Conservation (phyloP, 2,329 filamentous ascomycete genomes). For the Aspergillus ochraceus region DNA sequence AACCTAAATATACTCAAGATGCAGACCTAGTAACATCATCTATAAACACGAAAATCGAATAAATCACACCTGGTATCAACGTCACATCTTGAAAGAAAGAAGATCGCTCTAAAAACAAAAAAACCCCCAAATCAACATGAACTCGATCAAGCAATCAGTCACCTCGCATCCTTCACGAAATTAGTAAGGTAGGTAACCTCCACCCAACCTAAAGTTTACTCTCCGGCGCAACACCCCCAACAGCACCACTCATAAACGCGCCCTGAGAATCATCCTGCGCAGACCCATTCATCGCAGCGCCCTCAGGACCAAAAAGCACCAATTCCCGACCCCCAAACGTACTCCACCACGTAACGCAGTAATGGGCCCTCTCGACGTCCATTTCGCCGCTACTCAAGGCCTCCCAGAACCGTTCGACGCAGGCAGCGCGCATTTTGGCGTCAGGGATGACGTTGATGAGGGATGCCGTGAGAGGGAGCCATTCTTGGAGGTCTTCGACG, state of each 20-base stretch:
- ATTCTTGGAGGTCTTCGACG: slow-evolving; percentile 71
- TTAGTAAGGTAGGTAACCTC: background rate
- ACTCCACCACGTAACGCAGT: slow-evolving; percentile 87
- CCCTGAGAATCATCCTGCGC: slow-evolving; percentile 30
- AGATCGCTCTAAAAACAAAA: too few relatives aligned
- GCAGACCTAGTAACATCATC: too few relatives aligned
- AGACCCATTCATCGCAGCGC: slow-evolving; percentile 7
- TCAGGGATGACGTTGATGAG: slow-evolving; percentile 66
- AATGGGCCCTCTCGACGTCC: slow-evolving; percentile 78
- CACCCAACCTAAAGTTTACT: slow-evolving; percentile 50
- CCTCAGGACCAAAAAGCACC: slow-evolving; percentile 49
- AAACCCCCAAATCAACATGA: background rate
- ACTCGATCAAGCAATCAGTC: too few relatives aligned
- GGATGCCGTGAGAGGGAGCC: slow-evolving; percentile 71
- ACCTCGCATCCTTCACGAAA: too few relatives aligned
- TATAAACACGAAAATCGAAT: too few relatives aligned
- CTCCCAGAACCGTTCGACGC: slow-evolving; percentile 75
- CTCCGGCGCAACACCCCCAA: slow-evolving; percentile 39
- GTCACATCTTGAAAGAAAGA: too few relatives aligned
- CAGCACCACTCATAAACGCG: slow-evolving; percentile 57
- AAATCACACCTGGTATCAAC: too few relatives aligned
- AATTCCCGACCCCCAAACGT: slow-evolving; percentile 60
- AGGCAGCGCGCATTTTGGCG: slow-evolving; percentile 60
- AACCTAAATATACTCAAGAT: too few relatives aligned
- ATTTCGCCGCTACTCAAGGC: slow-evolving; percentile 78